Conservation (phyloP, 2,329 filamentous ascomycete species). For the Fusarium penzigii region DNA sequence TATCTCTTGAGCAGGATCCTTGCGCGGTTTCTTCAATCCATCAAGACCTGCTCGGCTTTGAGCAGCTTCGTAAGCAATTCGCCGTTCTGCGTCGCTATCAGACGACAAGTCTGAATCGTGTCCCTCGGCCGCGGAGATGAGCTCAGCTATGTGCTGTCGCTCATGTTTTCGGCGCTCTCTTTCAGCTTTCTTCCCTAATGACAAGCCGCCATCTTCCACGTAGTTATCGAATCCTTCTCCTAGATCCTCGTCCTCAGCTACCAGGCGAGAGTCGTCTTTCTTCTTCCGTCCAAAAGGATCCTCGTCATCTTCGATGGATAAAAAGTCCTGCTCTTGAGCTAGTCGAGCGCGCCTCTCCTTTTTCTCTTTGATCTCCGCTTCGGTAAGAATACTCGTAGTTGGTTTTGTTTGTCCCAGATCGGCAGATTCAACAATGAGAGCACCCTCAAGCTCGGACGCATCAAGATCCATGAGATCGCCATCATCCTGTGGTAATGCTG, state of each 20-base stretch:
- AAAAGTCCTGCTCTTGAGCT: conserved; percentile 67
- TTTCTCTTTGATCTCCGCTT: conserved; percentile 85
- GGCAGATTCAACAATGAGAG: conserved; percentile 60
- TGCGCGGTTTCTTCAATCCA: conserved; percentile 54
- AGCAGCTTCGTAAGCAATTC: conserved; percentile 81
- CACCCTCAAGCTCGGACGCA: conserved; percentile 62
- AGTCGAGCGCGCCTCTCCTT: conserved; percentile 85
- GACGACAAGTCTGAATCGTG: conserved; percentile 61
- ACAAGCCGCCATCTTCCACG: conserved; percentile 79
- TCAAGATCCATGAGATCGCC: conserved; percentile 58
- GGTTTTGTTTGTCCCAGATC: conserved; percentile 32
- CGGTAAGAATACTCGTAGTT: conserved; percentile 67
- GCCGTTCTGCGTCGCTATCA: conserved; percentile 71
- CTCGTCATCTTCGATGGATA: conserved; percentile 64
- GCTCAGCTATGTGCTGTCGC: conserved; percentile 75
- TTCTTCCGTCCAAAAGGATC: conserved; percentile 50
- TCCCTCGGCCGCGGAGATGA: conserved; percentile 79
- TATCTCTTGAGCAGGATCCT: conserved; percentile 37
- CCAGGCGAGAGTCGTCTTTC: conserved; percentile 71
- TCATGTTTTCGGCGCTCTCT: conserved; percentile 66
- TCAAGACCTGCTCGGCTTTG: conserved; percentile 89
- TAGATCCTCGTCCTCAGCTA: conserved; percentile 86
- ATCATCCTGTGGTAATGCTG: conserved; percentile 44
- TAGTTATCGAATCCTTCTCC: conserved; percentile 93
- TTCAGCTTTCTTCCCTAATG: conserved; percentile 77